Conservation (phyloP, 306 rosid genomes). For the Sesbania bispinosa region DNA sequence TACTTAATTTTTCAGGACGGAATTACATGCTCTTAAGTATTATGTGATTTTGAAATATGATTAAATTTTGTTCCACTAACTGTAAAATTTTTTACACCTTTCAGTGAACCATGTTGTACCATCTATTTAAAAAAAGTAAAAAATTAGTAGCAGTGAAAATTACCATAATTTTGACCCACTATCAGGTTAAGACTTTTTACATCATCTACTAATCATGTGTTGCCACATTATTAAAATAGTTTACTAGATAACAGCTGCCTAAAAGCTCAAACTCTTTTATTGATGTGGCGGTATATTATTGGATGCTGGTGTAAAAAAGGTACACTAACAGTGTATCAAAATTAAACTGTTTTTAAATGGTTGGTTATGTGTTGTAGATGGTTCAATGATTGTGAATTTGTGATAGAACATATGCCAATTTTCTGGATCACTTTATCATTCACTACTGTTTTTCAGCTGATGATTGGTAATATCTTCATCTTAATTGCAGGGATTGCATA, state of each 20-base stretch:
- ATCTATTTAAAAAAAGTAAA: conserved; percentile 14
- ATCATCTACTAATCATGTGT: neutral
- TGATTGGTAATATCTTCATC: conserved; percentile 22
- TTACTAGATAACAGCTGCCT: conserved; percentile 2
- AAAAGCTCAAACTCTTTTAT: neutral
- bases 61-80: neutral
- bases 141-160: neutral
- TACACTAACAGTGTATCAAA: neutral
- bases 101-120: conserved; percentile 12
- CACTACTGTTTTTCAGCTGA: neutral
- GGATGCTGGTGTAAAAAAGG: conserved; percentile 2
- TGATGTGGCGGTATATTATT: neutral
- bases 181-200: neutral
- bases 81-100: too few relatives aligned
- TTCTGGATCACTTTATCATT: conserved; percentile 11
- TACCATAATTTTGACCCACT: conserved; percentile 1
- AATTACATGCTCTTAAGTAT: conserved; percentile 10
- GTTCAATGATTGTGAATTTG: neutral
- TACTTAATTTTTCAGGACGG: neutral
- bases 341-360: conserved; percentile 1
- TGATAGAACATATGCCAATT: neutral
- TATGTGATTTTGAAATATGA: conserved; percentile 3
- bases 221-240: conserved; percentile 1
- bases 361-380: neutral
- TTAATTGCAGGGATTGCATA: conserved; percentile 64